phyloP scores from a whole-genome alignment of 768 basidiomycete genomes.

The Termitomyces bulborhizus region DNA sequence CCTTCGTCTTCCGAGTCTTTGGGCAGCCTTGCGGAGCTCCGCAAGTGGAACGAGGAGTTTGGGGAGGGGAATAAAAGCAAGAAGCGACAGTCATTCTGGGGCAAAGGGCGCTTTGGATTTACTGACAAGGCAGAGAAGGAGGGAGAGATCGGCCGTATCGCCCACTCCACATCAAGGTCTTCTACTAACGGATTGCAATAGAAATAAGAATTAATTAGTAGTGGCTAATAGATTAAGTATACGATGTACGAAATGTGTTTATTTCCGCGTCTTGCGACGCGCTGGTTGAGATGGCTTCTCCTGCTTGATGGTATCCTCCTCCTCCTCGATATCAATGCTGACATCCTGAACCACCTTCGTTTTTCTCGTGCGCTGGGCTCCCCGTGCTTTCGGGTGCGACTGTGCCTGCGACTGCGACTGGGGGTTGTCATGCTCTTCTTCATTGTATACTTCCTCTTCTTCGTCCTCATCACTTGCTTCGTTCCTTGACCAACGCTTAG shows the following conservation, averaged over 20 bases:
- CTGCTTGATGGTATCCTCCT: conserved; percentile 15
- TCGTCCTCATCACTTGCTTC: conserved; percentile 37
- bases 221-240: conserved; percentile 5
- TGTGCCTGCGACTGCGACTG: background rate
- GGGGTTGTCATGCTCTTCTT: conserved; percentile 33
- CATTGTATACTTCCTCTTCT: conserved; percentile 36
- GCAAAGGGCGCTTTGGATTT: conserved; percentile 87
- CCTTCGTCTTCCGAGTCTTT: conserved; percentile 83
- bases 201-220: background rate
- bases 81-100: conserved; percentile 72
- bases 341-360: conserved; percentile 20
- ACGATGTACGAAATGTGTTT: conserved; percentile 3
- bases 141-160: conserved; percentile 41
- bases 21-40: conserved; percentile 67
- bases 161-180: conserved; percentile 9
- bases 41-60: conserved; percentile 92
- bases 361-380: conserved; percentile 27
- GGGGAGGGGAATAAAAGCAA: conserved; percentile 75
- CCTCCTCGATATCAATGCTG: conserved; percentile 28
- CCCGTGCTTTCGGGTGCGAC: conserved; percentile 14
- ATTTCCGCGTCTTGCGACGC: conserved; percentile 14
- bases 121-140: conserved; percentile 35
- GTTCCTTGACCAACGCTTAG: conserved; percentile 24
- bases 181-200: conserved; percentile 4
- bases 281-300: conserved; percentile 4